Base-by-base conservation (phyloP, 1,284 basidiomycete species). In the Hypsizygus ulmarius region DNA sequence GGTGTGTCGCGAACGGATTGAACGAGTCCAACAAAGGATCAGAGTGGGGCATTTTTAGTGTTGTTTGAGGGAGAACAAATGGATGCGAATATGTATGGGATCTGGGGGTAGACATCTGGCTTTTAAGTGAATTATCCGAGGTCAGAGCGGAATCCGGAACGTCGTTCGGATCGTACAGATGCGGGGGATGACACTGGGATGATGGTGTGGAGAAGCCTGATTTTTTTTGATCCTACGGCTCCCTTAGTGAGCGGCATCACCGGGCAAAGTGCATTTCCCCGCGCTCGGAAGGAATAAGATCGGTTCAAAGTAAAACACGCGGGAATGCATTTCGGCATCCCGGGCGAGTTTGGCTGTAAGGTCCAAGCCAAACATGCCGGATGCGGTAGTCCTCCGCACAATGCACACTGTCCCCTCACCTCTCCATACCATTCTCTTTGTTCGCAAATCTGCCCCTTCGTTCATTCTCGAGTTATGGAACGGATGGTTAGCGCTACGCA, bases 1-100 rank as follows among this genome's bases (percentile, higher is more conserved):
- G 78, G 61, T 84, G 79, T 25, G 69, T 72, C 14, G 73, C 77
- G 57, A 78, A 77, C 28, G 80, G 80, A 67, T 83, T 70, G 59
- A 83, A 83, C 21, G 74, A 74, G 21, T 69, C 64, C 7, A 25
- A 25, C 21, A 25, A 55, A 76, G 72, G 47, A 76, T 67, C 7
- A 25, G 66, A 64, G 25, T 57, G 61, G 3, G 61, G 32, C 68
- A 68, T 71, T 42, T 34, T 46, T 37, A 32, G 44, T 35, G 45
- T 50, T 15, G 43, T 35, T 27, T 9, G 10, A 33, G 12, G 12
- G 3, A 15, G 12, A 29, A 37, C 10, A 21, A 14, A 39, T 41
- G 30, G 28, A 35, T 25, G 21, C n/a, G 15, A 30, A 12, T 43
- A 16, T 25, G 25, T 14, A n/a, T 42, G 25, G 15, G 27, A 36